Conservation (phyloP, 139 green algal species). For the Pleodorina starrii region DNA sequence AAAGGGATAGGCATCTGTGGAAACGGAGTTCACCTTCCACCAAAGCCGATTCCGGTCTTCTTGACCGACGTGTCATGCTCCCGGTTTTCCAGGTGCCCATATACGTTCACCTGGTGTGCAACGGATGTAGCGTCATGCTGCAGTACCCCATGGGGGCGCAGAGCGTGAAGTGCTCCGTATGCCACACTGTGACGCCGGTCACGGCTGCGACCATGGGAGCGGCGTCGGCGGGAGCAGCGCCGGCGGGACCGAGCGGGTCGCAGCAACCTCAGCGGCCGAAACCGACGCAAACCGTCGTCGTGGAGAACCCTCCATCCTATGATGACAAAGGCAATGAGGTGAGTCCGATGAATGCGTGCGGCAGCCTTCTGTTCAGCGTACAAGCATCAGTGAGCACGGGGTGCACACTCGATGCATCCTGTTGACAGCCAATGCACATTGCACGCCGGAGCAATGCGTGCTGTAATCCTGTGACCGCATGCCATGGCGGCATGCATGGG, state of each 20-base stretch:
- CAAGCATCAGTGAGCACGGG: too few relatives aligned
- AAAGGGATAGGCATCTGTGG: neutral
- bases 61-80: too few relatives aligned
- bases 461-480: too few relatives aligned
- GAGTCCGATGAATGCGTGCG: neutral
- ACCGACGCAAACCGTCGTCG: slow-evolving; percentile 79
- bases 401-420: too few relatives aligned
- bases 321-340: slow-evolving; percentile 87
- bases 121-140: slow-evolving; percentile 89
- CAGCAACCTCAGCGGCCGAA: slow-evolving; percentile 15
- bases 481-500: too few relatives aligned
- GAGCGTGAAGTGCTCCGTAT: slow-evolving; percentile 95
- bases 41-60: too few relatives aligned
- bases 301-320: slow-evolving; percentile 84
- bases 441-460: too few relatives aligned
- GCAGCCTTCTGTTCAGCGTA: too few relatives aligned
- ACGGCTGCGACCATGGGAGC: slow-evolving; percentile 10
- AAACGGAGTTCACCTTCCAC: neutral
- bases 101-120: slow-evolving; percentile 89
- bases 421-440: too few relatives aligned
- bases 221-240: neutral
- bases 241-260: slow-evolving; percentile 20
- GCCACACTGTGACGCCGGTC: slow-evolving; percentile 87
- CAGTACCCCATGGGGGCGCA: slow-evolving; percentile 92
- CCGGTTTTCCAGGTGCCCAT: slow-evolving; percentile 58